Evolutionary conservation across 1,139 yeast species (phyloP), one percentile per base, ranked within the genome.

Genomic region (Pichia sp.): DNA sequence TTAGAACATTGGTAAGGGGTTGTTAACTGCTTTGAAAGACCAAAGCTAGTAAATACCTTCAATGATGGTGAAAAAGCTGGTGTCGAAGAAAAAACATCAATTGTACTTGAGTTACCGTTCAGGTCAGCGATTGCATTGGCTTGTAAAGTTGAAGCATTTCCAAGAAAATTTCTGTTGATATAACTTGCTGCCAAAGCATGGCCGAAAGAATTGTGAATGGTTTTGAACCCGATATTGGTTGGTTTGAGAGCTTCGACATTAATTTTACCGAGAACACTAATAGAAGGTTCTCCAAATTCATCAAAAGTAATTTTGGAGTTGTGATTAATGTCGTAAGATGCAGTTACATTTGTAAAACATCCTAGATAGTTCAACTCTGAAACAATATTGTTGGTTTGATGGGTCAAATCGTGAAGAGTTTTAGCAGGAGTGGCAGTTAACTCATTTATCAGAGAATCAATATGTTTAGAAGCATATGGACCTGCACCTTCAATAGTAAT

Each of bases 401-500:
- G 54, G 9, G 72, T 50, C 52, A 77, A 63, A 51, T 71, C 71
- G 9, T 59, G 62, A 40, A 76, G 60, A 0, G 80, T 75, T 47
- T 69, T 67, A 55, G 73, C 79, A 39, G 74, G 64, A 1, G 65
- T 57, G 9, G 56, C 60, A 31, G 71, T 60, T 48, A 76, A 60
- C 23, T 81, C 81, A 2, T 62, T 50, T 44, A 76, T 61, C 37
- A 75, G 59, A 52, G 71, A 73, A 46, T 60, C 58, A 61, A 72
- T 73, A 56, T 75, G 75, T 38, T 67, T 66, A 43, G 64, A 61
- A 39, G 75, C 65, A 54, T 75, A 73, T 6, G 65, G 59, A 40
- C 72, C 76, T 16, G 77, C 79, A 5, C 80, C 81, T 43, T 55
- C 57, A 37, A 76, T 72, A 45, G 74, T 75, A 31, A 76, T 67